Base-by-base conservation (phyloP, 2,329 filamentous ascomycete genomes). In the Annulohypoxylon truncatum region DNA sequence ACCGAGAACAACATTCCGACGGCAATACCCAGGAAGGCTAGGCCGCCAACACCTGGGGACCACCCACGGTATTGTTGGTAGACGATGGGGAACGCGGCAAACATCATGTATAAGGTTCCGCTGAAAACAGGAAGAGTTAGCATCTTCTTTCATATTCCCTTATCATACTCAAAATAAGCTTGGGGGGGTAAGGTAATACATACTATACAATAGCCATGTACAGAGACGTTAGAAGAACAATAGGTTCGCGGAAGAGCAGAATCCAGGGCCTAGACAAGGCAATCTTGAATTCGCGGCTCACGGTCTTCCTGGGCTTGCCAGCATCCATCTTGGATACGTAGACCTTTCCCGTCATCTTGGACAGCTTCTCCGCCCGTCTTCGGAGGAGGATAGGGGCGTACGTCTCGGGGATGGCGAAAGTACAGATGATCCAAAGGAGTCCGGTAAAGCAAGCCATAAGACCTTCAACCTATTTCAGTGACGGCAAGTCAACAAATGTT, bases 191-290 rank as follows among this genome's bases (percentile, higher is more conserved):
- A 28, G 28, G 31, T 6, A 22, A 20, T 6, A 65, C 67, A 9
- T 61, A 70, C 67, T 87, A 87, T 57, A 87, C 75, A 67, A 87
- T 89, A 61, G 89, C 88, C 81, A 90, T 86, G 79, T 92, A 92
- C 24, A 92, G 80, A 35, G 85, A 86, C 2, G 89, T 81, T 3
- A 92, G 78, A 9, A 90, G 76, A 24, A 92, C 90, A 71, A 92
- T 92, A 1, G 90, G 90, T 74, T 93, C 90, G 60, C 81, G 80
- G 81, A 92, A 90, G 6, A 93, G 83, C 55, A 93, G 83, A 47
- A 90, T 80, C 88, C 90, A 91, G 1, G 91, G 90, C 2, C 90
- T 83, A 52, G 84, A 81, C 10, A 92, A 79, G 2, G 87, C 84
- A 7, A 84, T 84, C 56, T 83, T 83, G 75, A 91, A 86, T 31